Base-by-base conservation (phyloP, 108 stramenopile species). In the Chaetoceros muelleri region DNA sequence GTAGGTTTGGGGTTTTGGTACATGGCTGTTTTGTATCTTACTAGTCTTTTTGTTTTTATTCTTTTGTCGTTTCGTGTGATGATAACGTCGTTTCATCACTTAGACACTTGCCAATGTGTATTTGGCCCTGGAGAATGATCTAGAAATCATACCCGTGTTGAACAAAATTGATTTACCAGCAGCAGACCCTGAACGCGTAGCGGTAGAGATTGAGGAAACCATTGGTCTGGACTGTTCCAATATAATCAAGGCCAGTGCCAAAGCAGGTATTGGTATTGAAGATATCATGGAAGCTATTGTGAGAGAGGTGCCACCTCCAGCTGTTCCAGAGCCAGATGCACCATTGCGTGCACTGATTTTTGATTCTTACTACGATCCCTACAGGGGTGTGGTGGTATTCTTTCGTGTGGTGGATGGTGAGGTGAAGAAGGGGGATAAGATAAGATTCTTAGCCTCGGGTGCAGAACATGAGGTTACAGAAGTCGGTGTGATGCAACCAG, bases 151-250 rank as follows among this genome's bases (percentile, higher is more conserved):
- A 49, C 97, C 98, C 7, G 94, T 96, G 13, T 76, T 99, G 57
- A 99, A 97, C 64, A 99, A 99, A 68, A 96, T 99, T 59, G 98
- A 99, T 67, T 74, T 99, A 44, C 95, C 96, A 2, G 93, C 95
- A 0, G 97, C 98, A 3, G 98, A 99, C 64, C 96, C 98, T 0
- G 97, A 95, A 56, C 77, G 89, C 23, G 93, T 96, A 19, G 74
- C 73, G 13, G 62, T 78, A 24, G 94, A 97, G 74, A 95, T 99
- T 66, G 96, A 98, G 73, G 73, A 75, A 24, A 94, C 95, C 16
- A 84, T 99, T 57, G 96, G 97, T 23, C 67, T 96, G 62, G 96
- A 97, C 71, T 87, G 84, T 50, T 73, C 72, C 30, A 82, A 93
- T 56, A 87, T 90, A 46, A 80, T 98, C 3, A 72, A 65, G 18